Conservation (phyloP, 176 grass and related monocot genomes). For the Rhynchospora breviuscula region DNA sequence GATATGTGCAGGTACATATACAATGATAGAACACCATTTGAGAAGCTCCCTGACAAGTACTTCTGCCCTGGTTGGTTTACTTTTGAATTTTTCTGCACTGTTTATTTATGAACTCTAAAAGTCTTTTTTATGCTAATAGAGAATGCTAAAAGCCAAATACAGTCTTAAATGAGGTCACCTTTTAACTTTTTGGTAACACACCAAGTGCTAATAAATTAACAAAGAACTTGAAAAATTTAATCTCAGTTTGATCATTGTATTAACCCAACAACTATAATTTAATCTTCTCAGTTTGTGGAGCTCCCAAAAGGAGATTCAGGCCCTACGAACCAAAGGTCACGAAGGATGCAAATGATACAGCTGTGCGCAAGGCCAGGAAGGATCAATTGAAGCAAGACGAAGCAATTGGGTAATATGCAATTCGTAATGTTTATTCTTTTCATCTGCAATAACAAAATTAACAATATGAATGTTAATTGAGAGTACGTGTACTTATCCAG, state of each 20-base stretch:
- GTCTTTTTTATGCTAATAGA: neutral
- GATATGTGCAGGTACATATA: constrained; percentile 66
- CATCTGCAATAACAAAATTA: too few relatives aligned
- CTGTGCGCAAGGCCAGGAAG: constrained; percentile 72
- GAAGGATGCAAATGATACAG: constrained; percentile 51
- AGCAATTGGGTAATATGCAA: constrained; percentile 43
- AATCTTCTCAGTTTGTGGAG: constrained; percentile 62
- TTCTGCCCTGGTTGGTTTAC: constrained; percentile 73
- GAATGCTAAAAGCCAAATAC: neutral
- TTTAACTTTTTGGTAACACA: neutral
- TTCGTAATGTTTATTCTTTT: neutral
- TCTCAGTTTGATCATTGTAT: neutral
- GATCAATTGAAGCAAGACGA: constrained; percentile 77
- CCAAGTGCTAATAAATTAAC: neutral
- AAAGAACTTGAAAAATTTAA: neutral
- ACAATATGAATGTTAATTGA: neutral
- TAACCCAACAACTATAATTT: neutral
- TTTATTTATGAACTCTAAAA: neutral
- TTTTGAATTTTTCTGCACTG: neutral
- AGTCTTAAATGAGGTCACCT: neutral
- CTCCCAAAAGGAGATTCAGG: constrained; percentile 85
- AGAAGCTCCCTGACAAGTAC: constrained; percentile 77
- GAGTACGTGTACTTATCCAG: neutral
- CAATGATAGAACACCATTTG: constrained; percentile 80
- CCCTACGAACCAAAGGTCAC: constrained; percentile 47